These are phyloP conservation scores for Candida anutae DNA, from an alignment of 1,139 yeast species.

Conservation along the genomic window DNA sequence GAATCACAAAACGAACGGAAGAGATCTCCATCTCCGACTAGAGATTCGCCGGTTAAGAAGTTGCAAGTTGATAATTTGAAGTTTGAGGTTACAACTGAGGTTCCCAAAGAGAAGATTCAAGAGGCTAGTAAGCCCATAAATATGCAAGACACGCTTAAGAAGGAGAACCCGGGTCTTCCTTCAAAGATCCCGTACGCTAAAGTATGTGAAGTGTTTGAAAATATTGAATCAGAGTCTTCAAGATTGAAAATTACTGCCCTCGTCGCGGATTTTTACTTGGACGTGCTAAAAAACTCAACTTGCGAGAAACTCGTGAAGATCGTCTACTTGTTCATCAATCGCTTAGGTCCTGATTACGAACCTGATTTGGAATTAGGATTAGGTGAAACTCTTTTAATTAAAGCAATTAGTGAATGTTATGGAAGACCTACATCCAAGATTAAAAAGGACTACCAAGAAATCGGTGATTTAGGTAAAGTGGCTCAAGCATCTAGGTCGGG, in stretches of 20 bases:
- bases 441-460: constrained; percentile 64
- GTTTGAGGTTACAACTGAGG: constrained; percentile 1
- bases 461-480: constrained; percentile 87
- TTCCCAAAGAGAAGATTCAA: neutral
- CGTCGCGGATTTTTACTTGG: constrained; percentile 62
- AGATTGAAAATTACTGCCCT: constrained; percentile 72
- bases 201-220: constrained; percentile 62
- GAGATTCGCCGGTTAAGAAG: no score
- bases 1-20: no score
- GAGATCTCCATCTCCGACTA: no score
- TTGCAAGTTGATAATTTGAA: no score
- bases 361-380: constrained; percentile 82
- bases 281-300: constrained; percentile 46
- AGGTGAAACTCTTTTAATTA: constrained; percentile 82
- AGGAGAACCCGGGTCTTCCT: constrained; percentile 1
- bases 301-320: constrained; percentile 59
- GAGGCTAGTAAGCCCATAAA: constrained; percentile 1
- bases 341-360: constrained; percentile 93
- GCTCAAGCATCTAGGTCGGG: constrained; percentile 78
- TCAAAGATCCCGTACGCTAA: constrained; percentile 48
- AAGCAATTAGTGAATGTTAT: constrained; percentile 85
- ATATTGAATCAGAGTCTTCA: constrained; percentile 70
- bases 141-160: constrained; percentile 1
- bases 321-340: constrained; percentile 77
- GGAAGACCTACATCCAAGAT: constrained; percentile 71